Evolutionary conservation across 371 early-diverging fungal genomes (phyloP).

Genomic region (Sporodiniella umbellata): DNA sequence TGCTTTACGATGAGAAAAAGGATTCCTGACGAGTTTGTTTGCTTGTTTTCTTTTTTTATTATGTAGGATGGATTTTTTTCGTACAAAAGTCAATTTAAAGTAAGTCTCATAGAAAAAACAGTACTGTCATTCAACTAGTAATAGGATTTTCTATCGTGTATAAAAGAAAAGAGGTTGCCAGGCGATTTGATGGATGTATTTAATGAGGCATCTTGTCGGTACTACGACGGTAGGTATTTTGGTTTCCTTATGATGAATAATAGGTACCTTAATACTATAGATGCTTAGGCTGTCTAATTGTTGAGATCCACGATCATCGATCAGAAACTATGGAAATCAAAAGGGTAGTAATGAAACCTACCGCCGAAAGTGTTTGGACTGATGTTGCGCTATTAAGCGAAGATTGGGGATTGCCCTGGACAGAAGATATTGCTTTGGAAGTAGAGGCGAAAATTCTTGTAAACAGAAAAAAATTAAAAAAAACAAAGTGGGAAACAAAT

Average conservation of each 20-base stretch:
- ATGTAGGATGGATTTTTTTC: conserved; percentile 59
- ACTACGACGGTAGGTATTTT: conserved; percentile 46
- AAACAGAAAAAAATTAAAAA: conserved; percentile 1
- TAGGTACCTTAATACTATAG: not conserved
- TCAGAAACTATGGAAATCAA: conserved; percentile 18
- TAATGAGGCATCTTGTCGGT: conserved; percentile 55
- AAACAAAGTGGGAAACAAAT: not conserved
- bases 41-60: not conserved
- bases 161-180: conserved; percentile 54
- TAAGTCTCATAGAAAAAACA: conserved; percentile 1
- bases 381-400: conserved; percentile 57
- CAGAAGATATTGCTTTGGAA: conserved; percentile 49
- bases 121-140: not conserved
- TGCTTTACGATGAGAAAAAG: not conserved
- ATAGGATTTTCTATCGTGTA: conserved; percentile 54
- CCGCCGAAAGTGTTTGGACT: conserved; percentile 59
- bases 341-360: conserved; percentile 52
- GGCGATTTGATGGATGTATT: conserved; percentile 60
- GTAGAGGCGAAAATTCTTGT: conserved; percentile 59
- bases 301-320: conserved; percentile 59
- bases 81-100: conserved; percentile 64
- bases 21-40: too few relatives aligned
- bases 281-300: conserved; percentile 49
- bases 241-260: not conserved
- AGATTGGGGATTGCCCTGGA: conserved; percentile 49